phyloP scores from a whole-genome alignment of 495 filamentous ascomycete genomes.

The Talaromyces nanjingensis region DNA sequence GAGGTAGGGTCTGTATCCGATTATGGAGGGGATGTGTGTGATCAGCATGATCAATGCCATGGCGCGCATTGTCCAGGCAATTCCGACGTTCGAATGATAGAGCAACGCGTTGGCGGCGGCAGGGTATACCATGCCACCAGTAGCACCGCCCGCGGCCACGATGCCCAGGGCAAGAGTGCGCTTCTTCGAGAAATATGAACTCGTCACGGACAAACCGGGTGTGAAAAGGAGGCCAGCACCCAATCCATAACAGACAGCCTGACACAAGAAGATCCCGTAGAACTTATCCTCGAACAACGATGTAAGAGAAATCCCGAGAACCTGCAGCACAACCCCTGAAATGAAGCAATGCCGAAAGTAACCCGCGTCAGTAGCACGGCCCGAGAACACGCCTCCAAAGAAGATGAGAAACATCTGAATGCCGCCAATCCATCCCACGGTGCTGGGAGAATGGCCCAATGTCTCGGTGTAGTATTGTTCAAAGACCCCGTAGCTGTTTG shows the following conservation, averaged over 20 bases:
- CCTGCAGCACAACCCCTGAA: conserved; percentile 38
- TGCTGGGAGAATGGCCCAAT: conserved; percentile 29
- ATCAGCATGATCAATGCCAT: conserved; percentile 59
- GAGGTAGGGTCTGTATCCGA: conserved; percentile 45
- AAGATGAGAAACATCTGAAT: conserved; percentile 49
- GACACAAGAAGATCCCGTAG: conserved; percentile 52
- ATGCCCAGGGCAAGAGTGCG: conserved; percentile 55
- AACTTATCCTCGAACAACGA: conserved; percentile 42
- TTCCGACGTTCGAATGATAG: conserved; percentile 47
- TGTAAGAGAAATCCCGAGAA: conserved; percentile 53
- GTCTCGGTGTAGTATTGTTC: conserved; percentile 25
- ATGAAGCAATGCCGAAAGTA: conserved; percentile 43
- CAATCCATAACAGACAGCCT: conserved; percentile 60
- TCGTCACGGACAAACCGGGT: conserved; percentile 49
- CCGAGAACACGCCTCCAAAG: conserved; percentile 45
- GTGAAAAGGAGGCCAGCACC: conserved; percentile 59
- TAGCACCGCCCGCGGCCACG: conserved; percentile 51
- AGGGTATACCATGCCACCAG: conserved; percentile 64
- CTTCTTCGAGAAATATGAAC: conserved; percentile 58
- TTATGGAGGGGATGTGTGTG: conserved; percentile 31
- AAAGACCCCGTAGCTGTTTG: conserved; percentile 31
- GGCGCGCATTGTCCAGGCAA: conserved; percentile 59
- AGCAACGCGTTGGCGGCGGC: conserved; percentile 54
- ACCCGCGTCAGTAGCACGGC: conserved; percentile 51
- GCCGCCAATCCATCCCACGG: conserved; percentile 57